phyloP scores from a whole-genome alignment of 139 green algal species.

The Limnomonas spitsbergensis region DNA sequence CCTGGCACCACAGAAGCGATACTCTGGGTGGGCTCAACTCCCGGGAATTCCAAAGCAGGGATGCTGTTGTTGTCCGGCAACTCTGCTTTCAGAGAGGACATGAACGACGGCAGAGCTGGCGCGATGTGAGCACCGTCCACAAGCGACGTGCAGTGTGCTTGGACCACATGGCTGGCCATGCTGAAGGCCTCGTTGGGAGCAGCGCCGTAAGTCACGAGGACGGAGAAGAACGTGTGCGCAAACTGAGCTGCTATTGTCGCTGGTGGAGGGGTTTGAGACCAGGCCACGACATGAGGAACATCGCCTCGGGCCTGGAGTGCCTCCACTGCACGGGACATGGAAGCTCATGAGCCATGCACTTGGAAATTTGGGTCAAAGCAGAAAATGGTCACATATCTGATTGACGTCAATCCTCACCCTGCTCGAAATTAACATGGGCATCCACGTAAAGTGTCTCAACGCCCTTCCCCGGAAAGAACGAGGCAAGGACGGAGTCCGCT shows the following conservation, averaged over 20 bases:
- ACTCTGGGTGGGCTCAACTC: conserved; percentile 16
- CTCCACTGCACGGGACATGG: conserved; percentile 4
- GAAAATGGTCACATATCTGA: conserved; percentile 2
- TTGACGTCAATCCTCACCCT: background rate
- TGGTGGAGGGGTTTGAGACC: conserved; percentile 36
- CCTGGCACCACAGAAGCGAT: conserved; percentile 24
- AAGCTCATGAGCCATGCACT: background rate
- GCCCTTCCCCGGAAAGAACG: background rate
- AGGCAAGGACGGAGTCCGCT: conserved; percentile 10
- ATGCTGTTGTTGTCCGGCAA: conserved; percentile 63
- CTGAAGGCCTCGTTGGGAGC: conserved; percentile 68
- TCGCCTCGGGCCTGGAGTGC: conserved; percentile 27
- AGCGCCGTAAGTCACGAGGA: conserved; percentile 37
- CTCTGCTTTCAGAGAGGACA: conserved; percentile 28
- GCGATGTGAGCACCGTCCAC: background rate
- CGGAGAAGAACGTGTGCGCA: conserved; percentile 60
- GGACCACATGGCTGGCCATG: conserved; percentile 37
- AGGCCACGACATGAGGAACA: conserved; percentile 50
- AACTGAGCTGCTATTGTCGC: conserved; percentile 61
- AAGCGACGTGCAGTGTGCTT: conserved; percentile 29
- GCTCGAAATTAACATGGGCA: background rate
- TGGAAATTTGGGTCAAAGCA: background rate
- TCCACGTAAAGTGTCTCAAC: background rate
- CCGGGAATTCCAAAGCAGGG: conserved; percentile 32
- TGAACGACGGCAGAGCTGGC: conserved; percentile 46